These are phyloP conservation scores for Ophiocordyceps unilateralis DNA, from an alignment of 2,329 filamentous ascomycete genomes.

Conservation along the genomic window DNA sequence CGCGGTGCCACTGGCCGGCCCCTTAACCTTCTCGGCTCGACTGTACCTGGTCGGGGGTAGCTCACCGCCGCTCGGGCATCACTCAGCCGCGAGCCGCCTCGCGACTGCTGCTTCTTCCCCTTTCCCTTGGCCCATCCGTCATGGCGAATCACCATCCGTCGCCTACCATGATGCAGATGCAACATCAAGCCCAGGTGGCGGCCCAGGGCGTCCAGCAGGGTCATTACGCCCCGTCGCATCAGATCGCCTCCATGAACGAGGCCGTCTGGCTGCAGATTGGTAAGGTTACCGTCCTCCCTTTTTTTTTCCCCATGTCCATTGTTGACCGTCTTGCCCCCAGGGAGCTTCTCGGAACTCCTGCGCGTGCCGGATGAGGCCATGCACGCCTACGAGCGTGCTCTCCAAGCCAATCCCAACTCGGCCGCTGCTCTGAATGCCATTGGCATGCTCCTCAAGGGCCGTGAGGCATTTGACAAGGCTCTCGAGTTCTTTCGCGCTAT, in stretches of 20 bases:
- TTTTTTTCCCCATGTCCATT: neutral
- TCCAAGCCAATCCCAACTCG: conserved; percentile 76
- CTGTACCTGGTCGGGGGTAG: neutral
- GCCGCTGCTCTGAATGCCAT: conserved; percentile 88
- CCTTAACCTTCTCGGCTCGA: conserved; percentile 1
- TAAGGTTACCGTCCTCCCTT: conserved; percentile 26
- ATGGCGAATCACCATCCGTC: conserved; percentile 73
- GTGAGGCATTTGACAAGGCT: conserved; percentile 85
- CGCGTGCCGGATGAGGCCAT: conserved; percentile 80
- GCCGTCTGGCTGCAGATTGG: conserved; percentile 83
- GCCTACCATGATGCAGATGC: conserved; percentile 57
- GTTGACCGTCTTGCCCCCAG: conserved; percentile 24
- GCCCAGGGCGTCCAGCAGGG: conserved; percentile 36
- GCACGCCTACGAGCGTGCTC: conserved; percentile 75
- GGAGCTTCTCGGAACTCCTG: conserved; percentile 72
- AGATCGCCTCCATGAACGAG: conserved; percentile 67
- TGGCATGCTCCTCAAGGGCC: conserved; percentile 74
- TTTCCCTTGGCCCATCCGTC: conserved; percentile 7
- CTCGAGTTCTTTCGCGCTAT: conserved; percentile 88
- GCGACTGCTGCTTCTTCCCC: conserved; percentile 3
- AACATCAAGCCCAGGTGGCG: conserved; percentile 42
- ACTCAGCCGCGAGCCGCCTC: conserved; percentile 3
- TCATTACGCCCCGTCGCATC: conserved; percentile 51
- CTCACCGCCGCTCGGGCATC: neutral
- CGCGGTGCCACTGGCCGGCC: neutral